phyloP scores from a whole-genome alignment of 495 filamentous ascomycete genomes.

The Talaromyces adpressus region DNA sequence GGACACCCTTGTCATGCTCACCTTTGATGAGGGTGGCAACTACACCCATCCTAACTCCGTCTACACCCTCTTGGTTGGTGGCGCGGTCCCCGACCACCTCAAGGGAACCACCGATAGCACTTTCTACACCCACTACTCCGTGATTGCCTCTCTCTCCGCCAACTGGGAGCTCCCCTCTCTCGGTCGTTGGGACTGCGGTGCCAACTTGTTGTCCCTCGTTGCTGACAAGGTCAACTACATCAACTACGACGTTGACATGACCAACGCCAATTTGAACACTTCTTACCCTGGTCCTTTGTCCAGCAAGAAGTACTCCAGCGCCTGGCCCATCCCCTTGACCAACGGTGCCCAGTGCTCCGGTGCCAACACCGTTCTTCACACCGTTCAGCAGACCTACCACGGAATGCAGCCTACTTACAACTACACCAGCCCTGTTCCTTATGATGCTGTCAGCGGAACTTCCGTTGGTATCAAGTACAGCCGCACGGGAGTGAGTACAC shows the following conservation, averaged over 20 bases:
- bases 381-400: constrained; percentile 33
- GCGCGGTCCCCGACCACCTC: constrained; percentile 49
- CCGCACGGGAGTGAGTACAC: not conserved
- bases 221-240: constrained; percentile 49
- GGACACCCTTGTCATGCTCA: constrained; percentile 59
- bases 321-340: constrained; percentile 36
- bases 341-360: constrained; percentile 28
- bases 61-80: constrained; percentile 56
- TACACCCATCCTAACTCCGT: constrained; percentile 51
- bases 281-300: constrained; percentile 44
- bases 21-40: constrained; percentile 59
- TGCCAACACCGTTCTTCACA: constrained; percentile 33
- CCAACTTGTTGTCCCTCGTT: constrained; percentile 58
- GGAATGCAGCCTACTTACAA: constrained; percentile 29
- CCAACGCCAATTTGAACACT: constrained; percentile 34
- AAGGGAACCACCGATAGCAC: constrained; percentile 57
- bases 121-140: constrained; percentile 69
- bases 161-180: constrained; percentile 66
- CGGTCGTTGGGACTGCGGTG: constrained; percentile 65
- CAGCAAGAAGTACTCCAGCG: constrained; percentile 17
- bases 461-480: constrained; percentile 6
- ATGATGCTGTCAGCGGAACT: constrained; percentile 22
- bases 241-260: constrained; percentile 41
- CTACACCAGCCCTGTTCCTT: constrained; percentile 39
- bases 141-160: constrained; percentile 54